phyloP scores from a whole-genome alignment of 202 grass and related monocot species.

The Panicum hallii region DNA sequence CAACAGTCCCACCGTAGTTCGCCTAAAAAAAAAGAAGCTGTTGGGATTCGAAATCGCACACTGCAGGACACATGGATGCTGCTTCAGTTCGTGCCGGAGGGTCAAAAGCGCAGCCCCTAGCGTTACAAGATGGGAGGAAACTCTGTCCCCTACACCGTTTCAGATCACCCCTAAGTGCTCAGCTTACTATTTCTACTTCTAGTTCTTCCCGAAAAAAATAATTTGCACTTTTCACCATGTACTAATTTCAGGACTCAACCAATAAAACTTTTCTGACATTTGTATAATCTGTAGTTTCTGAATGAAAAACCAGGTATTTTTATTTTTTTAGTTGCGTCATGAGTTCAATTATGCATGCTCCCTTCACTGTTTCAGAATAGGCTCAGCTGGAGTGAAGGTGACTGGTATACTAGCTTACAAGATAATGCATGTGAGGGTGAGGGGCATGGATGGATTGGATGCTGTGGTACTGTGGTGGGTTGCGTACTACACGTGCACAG shows the following conservation, averaged over 20 bases:
- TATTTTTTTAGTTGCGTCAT: neutral
- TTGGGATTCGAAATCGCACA: neutral
- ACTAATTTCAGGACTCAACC: neutral
- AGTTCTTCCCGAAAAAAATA: neutral
- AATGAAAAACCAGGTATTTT: neutral
- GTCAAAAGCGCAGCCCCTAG: neutral
- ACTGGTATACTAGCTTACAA: neutral
- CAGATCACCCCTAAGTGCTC: neutral
- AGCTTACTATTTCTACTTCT: neutral
- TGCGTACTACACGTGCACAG: neutral
- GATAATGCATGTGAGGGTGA: constrained; percentile 19
- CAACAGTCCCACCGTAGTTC: too few relatives aligned
- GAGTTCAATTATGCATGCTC: neutral
- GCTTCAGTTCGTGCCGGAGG: neutral
- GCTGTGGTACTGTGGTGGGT: neutral
- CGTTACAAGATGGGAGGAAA: too few relatives aligned
- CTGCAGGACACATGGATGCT: neutral
- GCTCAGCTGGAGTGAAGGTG: constrained; percentile 14
- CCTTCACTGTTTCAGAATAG: neutral
- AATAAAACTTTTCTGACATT: neutral
- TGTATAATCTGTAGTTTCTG: too few relatives aligned
- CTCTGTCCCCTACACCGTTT: neutral
- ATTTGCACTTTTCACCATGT: neutral
- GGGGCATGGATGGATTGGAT: neutral
- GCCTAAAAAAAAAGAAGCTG: neutral